phyloP scores from a whole-genome alignment of 2,329 filamentous ascomycete genomes.

The Apiospora koreana region DNA sequence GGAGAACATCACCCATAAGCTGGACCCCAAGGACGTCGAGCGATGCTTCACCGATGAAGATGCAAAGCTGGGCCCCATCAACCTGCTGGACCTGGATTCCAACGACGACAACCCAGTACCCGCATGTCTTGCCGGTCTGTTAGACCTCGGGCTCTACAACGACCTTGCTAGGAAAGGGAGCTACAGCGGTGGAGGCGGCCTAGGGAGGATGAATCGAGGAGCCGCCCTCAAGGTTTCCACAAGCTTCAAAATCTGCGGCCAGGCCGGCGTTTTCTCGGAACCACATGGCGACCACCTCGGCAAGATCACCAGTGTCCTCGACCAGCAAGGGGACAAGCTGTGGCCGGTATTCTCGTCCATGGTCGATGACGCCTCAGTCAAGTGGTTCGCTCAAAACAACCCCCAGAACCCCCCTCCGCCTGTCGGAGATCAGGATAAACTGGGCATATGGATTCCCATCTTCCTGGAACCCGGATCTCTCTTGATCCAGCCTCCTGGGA shows the following conservation, averaged over 20 bases:
- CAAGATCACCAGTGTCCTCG: slow-evolving; percentile 3
- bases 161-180: slow-evolving; percentile 4
- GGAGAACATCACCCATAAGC: slow-evolving; percentile 8
- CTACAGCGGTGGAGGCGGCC: slow-evolving; percentile 2
- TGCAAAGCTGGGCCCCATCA: slow-evolving; percentile 3
- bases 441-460: slow-evolving; percentile 11
- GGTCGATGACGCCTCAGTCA: neutral
- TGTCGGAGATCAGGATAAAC: neutral
- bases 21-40: slow-evolving; percentile 11
- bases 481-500: slow-evolving; percentile 10
- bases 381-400: slow-evolving; percentile 3
- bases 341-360: slow-evolving; percentile 12
- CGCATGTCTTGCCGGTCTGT: neutral
- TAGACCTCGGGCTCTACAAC: neutral
- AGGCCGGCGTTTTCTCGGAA: slow-evolving; percentile 8
- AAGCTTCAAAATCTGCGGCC: slow-evolving; percentile 11
- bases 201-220: slow-evolving; percentile 7
- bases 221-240: neutral
- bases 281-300: slow-evolving; percentile 10
- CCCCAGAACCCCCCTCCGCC: neutral
- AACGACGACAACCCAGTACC: slow-evolving; percentile 12
- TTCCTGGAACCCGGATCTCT: slow-evolving; percentile 7
- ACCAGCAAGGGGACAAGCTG: slow-evolving; percentile 2
- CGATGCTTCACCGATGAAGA: neutral
- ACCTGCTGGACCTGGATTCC: slow-evolving; percentile 12